Conservation (phyloP, 2,329 filamentous ascomycete species). For the Lecanicillium sp. region DNA sequence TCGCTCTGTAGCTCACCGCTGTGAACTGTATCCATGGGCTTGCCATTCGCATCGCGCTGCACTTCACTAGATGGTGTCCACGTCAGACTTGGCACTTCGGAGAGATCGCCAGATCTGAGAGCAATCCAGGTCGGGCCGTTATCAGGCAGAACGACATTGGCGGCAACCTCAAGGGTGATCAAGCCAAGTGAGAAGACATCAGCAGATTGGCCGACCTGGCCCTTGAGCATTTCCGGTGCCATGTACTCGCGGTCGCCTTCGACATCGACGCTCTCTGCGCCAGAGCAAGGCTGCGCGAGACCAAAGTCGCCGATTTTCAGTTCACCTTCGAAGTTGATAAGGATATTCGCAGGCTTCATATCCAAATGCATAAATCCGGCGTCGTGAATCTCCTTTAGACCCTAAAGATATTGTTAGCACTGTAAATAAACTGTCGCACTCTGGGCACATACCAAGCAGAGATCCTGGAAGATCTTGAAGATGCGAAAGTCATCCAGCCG, state of each 20-base stretch:
- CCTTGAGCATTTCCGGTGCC: conserved; percentile 82
- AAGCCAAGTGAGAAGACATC: conserved; percentile 92
- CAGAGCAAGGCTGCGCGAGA: conserved; percentile 72
- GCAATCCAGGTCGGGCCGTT: conserved; percentile 90
- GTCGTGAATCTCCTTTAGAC: conserved; percentile 83
- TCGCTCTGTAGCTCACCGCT: conserved; percentile 24
- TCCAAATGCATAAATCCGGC: conserved; percentile 80
- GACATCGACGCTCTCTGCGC: conserved; percentile 67
- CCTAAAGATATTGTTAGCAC: conserved; percentile 41
- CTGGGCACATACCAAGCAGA: conserved; percentile 56
- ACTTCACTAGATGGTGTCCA: conserved; percentile 67
- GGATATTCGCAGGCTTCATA: conserved; percentile 76
- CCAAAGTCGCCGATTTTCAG: conserved; percentile 86
- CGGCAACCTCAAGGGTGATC: conserved; percentile 90
- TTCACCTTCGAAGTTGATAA: conserved; percentile 73
- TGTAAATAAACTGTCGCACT: neutral
- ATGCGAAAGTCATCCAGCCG: conserved; percentile 94
- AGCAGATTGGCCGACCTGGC: conserved; percentile 80
- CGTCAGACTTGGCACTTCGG: conserved; percentile 80
- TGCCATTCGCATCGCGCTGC: conserved; percentile 62
- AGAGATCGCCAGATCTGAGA: conserved; percentile 81
- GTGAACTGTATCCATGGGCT: conserved; percentile 28
- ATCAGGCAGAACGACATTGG: conserved; percentile 87
- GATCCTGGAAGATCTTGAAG: conserved; percentile 92
- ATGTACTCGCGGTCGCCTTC: conserved; percentile 97